Evolutionary conservation across 78 protist genomes (phyloP).

Genomic region (Dictyostelium firmibasis): DNA sequence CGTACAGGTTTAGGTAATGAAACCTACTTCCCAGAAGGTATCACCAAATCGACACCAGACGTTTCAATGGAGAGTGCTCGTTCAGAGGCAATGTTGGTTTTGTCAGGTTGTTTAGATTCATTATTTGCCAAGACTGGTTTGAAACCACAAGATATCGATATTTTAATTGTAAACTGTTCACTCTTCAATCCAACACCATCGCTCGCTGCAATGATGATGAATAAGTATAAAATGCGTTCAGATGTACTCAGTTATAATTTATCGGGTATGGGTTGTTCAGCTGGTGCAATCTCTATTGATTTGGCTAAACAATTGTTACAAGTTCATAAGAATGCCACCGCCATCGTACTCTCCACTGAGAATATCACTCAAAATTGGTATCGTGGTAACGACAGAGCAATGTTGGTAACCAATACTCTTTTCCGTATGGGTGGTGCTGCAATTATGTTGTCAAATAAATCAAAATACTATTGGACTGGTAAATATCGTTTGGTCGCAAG

Average conservation of each 20-base stretch:
- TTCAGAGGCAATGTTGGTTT: conserved; percentile 83
- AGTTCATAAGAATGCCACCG: conserved; percentile 65
- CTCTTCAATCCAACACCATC: conserved; percentile 94
- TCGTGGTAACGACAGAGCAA: conserved; percentile 78
- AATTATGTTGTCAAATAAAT: conserved; percentile 87
- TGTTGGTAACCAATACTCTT: conserved; percentile 89
- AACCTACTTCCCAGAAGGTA: conserved; percentile 85
- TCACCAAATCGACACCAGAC: conserved; percentile 48
- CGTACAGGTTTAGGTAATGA: conserved; percentile 85
- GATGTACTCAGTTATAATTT: conserved; percentile 84
- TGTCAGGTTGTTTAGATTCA: conserved; percentile 70
- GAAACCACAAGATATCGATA: conserved; percentile 87
- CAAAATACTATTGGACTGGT: conserved; percentile 75
- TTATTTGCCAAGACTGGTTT: conserved; percentile 79
- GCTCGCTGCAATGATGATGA: conserved; percentile 87
- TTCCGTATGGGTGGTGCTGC: conserved; percentile 96
- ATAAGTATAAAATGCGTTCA: conserved; percentile 80
- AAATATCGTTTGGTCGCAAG: conserved; percentile 62
- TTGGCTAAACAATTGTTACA: conserved; percentile 89
- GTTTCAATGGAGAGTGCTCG: conserved; percentile 81
- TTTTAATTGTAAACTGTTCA: conserved; percentile 91
- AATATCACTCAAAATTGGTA: conserved; percentile 96
- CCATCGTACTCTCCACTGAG: conserved; percentile 89
- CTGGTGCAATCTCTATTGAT: conserved; percentile 88
- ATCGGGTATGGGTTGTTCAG: conserved; percentile 94